These are phyloP conservation scores for Colletotrichum sp. DNA, from an alignment of 2,329 filamentous ascomycete species.

Conservation along the genomic window DNA sequence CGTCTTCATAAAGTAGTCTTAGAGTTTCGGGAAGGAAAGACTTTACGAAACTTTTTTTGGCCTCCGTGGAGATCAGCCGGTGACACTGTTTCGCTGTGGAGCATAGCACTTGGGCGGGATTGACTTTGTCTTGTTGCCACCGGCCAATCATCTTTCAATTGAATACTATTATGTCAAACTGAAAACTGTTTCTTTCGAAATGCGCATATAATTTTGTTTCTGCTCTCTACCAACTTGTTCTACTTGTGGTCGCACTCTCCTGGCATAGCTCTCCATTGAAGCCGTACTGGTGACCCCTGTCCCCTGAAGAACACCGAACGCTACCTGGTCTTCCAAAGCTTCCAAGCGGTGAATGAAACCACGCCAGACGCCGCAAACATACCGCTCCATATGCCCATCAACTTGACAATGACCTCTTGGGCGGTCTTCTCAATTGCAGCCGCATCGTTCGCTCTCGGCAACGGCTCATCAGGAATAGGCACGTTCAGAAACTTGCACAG, in stretches of 20 bases:
- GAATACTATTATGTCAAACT: accelerated
- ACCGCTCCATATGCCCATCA: neutral
- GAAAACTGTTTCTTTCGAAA: neutral
- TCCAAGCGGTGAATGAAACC: neutral
- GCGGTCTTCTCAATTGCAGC: neutral
- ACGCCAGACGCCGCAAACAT: neutral
- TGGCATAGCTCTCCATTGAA: too few relatives aligned
- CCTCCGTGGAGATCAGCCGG: neutral
- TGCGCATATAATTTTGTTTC: too few relatives aligned
- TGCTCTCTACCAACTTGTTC: too few relatives aligned
- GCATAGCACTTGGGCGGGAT: neutral
- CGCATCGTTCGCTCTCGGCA: slow-evolving; percentile 21
- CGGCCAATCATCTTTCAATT: neutral
- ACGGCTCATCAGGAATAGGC: slow-evolving; percentile 27
- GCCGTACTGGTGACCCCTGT: too few relatives aligned
- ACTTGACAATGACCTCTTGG: neutral
- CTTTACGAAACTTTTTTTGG: neutral
- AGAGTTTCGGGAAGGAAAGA: neutral
- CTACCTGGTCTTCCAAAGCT: neutral
- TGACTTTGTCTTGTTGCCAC: neutral
- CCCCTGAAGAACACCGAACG: neutral
- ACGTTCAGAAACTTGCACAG: slow-evolving; percentile 40
- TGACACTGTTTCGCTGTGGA: neutral
- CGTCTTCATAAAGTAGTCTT: neutral
- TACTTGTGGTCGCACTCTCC: too few relatives aligned